Evolutionary conservation across 257 asterid genomes (phyloP), one percentile per base, ranked within the genome.

Genomic region (Solanum stenotomum): DNA sequence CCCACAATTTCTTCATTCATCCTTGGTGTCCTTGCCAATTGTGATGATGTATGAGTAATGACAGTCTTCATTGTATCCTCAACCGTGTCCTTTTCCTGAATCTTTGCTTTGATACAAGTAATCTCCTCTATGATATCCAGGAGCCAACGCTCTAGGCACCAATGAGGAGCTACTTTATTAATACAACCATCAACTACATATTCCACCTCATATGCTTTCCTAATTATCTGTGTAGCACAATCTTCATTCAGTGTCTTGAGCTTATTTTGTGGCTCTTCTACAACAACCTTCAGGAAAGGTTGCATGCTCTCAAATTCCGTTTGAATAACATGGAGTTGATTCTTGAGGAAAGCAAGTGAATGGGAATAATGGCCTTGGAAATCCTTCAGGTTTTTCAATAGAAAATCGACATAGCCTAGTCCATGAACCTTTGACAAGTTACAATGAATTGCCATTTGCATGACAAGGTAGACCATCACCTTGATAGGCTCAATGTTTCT

Each of bases 171-270:
- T 0, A 74, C 83, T 81, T 87, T 81, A 25, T 11, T 67, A 3
- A 83, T 65, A 65, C 70, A 89, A 8, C 85, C 87, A 85, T 38
- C 29, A 75, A 89, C 15, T 16, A 85, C 40, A 37, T 88, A 89
- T 22, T 89, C 90, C 34, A 89, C 91, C 78, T 89, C 88, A 89
- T 87, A 79, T 14, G 88, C 88, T 37, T 76, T 76, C 33, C 83
- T 11, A 76, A 76, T 76, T 29, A 76, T 37, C 25, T 22, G 56
- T 10, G 10, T 35, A 20, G 82, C 29, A 20, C 49, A 75, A 22
- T 75, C 7, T 75, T 20, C 18, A 35, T 52, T 52, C 63, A 20
- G 27, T 20, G 0, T 14, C 56, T 37, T 10, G 56, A 4, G 11
- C 22, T 37, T 76, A 7, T 76, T 22, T 7, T 18, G 56, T 37